phyloP scores from a whole-genome alignment of 345 rosid genomes.

The Barbarea vulgaris region DNA sequence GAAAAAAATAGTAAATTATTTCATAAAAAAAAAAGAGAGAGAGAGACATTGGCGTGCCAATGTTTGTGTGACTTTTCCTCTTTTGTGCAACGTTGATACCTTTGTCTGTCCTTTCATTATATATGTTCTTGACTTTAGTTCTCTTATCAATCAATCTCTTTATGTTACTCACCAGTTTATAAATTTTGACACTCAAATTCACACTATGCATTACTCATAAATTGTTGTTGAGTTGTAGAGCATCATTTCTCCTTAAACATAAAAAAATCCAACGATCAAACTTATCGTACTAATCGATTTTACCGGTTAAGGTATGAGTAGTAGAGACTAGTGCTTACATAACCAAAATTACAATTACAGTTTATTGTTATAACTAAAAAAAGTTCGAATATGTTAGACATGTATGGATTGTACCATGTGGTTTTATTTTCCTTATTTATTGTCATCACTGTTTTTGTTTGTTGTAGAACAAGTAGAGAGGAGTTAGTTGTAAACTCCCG shows the following conservation, averaged over 20 bases:
- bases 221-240: neutral
- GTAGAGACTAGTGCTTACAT: neutral
- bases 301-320: neutral
- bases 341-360: too few species aligned
- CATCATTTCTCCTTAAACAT: neutral
- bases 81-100: slow-evolving; percentile 27
- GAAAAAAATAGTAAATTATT: neutral
- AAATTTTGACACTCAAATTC: neutral
- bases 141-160: slow-evolving; percentile 18
- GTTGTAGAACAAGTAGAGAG: neutral
- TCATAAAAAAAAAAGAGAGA: neutral
- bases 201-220: neutral
- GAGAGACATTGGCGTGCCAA: slow-evolving; percentile 40
- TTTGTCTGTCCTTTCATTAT: slow-evolving; percentile 37
- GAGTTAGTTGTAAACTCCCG: neutral
- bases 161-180: slow-evolving; percentile 21
- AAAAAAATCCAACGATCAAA: neutral
- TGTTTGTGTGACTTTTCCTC: slow-evolving; percentile 34
- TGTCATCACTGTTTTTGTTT: neutral
- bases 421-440: neutral
- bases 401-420: too few species aligned
- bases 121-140: slow-evolving; percentile 30
- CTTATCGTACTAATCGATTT: neutral
- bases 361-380: neutral
- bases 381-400: neutral